A percentile compares a stretch with the other conserved stretches of the same genome.
These are phyloP conservation scores for Arthrobotrys pseudoclavata DNA, from an alignment of 2,329 filamentous ascomycete species.

Conservation along the genomic window DNA sequence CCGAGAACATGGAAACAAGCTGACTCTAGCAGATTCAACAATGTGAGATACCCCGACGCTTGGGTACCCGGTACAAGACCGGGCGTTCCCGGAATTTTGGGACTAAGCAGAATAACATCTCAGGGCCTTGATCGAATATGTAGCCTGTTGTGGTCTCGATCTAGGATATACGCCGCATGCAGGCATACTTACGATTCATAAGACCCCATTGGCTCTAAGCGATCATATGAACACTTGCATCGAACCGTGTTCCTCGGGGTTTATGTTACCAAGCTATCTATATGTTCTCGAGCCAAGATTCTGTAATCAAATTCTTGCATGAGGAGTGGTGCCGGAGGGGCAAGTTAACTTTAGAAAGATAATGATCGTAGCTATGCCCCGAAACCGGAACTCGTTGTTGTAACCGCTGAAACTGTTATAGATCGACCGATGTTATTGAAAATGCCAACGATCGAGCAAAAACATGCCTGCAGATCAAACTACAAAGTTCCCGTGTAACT, in stretches of 20 bases:
- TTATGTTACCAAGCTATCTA: background rate
- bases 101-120: too few relatives aligned
- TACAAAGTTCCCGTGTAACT: background rate
- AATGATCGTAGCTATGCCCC: background rate
- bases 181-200: background rate
- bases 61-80: too few relatives aligned
- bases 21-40: too few relatives aligned
- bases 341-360: background rate
- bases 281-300: background rate
- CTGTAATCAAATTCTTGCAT: background rate
- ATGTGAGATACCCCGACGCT: too few relatives aligned
- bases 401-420: background rate
- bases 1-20: too few relatives aligned
- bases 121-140: background rate
- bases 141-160: background rate
- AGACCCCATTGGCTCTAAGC: background rate
- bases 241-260: background rate
- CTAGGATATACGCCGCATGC: background rate
- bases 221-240: slow-evolving; percentile 19
- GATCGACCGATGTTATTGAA: background rate
- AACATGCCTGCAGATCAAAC: background rate
- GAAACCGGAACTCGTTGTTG: background rate
- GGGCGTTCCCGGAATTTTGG: too few relatives aligned
- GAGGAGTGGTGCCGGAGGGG: too few relatives aligned
- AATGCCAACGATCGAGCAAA: background rate